Evolutionary conservation across 768 basidiomycete species (phyloP).

Genomic region (Phaeolepiota aurea): DNA sequence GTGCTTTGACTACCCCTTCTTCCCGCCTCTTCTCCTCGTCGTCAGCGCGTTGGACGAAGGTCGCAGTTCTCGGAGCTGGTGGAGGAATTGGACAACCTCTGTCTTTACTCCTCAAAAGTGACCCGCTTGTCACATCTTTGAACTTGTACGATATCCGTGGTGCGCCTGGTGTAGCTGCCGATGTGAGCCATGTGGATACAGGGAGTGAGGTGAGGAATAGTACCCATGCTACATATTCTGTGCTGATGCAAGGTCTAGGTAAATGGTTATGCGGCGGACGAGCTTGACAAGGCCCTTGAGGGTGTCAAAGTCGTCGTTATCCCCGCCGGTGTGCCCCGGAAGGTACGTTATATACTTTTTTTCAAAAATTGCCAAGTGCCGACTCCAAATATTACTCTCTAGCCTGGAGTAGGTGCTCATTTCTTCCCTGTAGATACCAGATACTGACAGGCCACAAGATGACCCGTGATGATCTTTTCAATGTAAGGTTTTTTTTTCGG

Average conservation of each 20-base stretch:
- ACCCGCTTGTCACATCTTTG: slow-evolving; percentile 82
- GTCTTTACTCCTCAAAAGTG: slow-evolving; percentile 86
- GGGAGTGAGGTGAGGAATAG: slow-evolving; percentile 56
- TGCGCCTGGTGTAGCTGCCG: slow-evolving; percentile 94
- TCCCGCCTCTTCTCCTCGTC: slow-evolving; percentile 74
- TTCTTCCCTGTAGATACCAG: too few relatives aligned
- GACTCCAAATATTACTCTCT: slow-evolving; percentile 17
- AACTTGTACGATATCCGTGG: slow-evolving; percentile 93
- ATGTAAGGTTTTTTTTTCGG: slow-evolving; percentile 41
- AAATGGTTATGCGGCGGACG: slow-evolving; percentile 72
- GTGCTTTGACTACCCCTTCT: slow-evolving; percentile 42
- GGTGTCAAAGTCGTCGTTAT: slow-evolving; percentile 92
- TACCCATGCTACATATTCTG: slow-evolving; percentile 1
- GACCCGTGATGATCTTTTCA: slow-evolving; percentile 96
- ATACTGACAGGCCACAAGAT: slow-evolving; percentile 48
- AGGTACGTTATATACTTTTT: slow-evolving; percentile 44
- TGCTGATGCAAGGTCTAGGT: slow-evolving; percentile 37
- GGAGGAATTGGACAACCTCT: slow-evolving; percentile 99
- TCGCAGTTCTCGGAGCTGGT: slow-evolving; percentile 95
- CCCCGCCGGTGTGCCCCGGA: slow-evolving; percentile 98
- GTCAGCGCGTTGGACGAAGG: slow-evolving; percentile 68
- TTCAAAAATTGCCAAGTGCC: not conserved
- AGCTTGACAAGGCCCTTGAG: slow-evolving; percentile 84
- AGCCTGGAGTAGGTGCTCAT: slow-evolving; percentile 78
- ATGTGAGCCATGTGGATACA: slow-evolving; percentile 92